Evolutionary conservation across 2,329 filamentous ascomycete species (phyloP), one percentile per base, ranked within the genome.

Genomic region (Magnaporthiopsis poae): DNA sequence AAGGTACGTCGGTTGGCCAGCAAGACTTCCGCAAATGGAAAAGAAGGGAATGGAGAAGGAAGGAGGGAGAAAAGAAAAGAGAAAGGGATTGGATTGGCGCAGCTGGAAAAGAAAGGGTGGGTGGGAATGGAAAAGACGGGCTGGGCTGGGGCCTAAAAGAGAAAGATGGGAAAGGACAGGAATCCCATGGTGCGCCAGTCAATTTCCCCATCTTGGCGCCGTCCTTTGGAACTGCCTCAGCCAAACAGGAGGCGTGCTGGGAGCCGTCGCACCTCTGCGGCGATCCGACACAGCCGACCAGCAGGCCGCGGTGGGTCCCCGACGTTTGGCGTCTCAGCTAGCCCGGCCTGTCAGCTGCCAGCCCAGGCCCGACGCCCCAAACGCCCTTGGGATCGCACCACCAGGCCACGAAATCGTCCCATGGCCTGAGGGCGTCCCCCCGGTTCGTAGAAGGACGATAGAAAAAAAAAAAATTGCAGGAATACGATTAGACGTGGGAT

Each of bases 1-100:
- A 25, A 46, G 5, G 62, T 63, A 52, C 36, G 62, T 63, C 62
- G 36, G 62, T 63, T 63, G 62, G 52, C 62, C 62, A 63, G 62
- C 62, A 63, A 63, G 62, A 63, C 62, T 18, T 25, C n/a, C 13
- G 39, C 27, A 46, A 46, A 56, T 8, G 8, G 25, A 21, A 63
- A 29, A 46, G 39, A 63, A 63, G 36, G 25, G 35, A 63, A 63
- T 63, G 12, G n/a, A 29, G 36, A 39, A 35, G 25, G 27, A 29
- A 35, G 25, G 27, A 29, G n/a, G 27, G 5, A 18, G 27, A 29
- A 27, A 29, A 18, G 27, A 36, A 36, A 12, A 36, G 35, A 36
- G 12, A 63, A 63, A 39, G 7, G 35, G 62, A 39, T 63, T 39
- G 62, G 62, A 39, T 63, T 39, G 62, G 62, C 29, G 36, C 46